These are phyloP conservation scores for Candida arabinofermentans DNA, from an alignment of 805 yeast genomes.

Conservation along the genomic window DNA sequence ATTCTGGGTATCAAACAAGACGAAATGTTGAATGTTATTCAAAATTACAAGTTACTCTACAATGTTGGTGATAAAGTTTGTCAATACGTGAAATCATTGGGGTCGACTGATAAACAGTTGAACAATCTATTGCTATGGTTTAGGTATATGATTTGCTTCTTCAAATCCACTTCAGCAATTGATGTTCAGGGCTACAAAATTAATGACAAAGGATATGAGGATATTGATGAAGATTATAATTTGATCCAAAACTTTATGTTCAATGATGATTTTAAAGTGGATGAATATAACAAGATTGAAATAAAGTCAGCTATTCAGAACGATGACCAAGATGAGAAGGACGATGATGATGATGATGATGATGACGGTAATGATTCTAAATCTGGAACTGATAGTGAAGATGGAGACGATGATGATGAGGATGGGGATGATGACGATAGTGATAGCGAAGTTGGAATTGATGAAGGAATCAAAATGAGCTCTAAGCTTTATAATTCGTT, in stretches of 20 bases:
- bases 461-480: conserved; percentile 6
- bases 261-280: conserved; percentile 22
- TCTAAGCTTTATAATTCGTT: conserved; percentile 13
- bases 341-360: conserved; percentile 3
- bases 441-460: conserved; percentile 3
- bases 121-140: conserved; percentile 27
- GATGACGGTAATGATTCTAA: conserved; percentile 2
- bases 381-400: no score
- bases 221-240: conserved; percentile 30
- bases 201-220: conserved; percentile 41
- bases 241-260: conserved; percentile 23
- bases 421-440: not conserved
- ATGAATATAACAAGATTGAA: conserved; percentile 24
- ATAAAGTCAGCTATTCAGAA: conserved; percentile 17
- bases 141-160: conserved; percentile 34
- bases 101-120: conserved; percentile 17
- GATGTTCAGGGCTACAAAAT: conserved; percentile 44
- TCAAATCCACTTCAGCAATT: conserved; percentile 45
- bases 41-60: conserved; percentile 23
- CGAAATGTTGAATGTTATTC: conserved; percentile 25
- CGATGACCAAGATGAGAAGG: conserved; percentile 16
- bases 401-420: not conserved
- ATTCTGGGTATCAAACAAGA: conserved; percentile 29
- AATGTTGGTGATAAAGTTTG: conserved; percentile 23
- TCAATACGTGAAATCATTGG: conserved; percentile 9